Evolutionary conservation across 441 rosid species (phyloP).

Genomic region (Theobroma grandiflorum): DNA sequence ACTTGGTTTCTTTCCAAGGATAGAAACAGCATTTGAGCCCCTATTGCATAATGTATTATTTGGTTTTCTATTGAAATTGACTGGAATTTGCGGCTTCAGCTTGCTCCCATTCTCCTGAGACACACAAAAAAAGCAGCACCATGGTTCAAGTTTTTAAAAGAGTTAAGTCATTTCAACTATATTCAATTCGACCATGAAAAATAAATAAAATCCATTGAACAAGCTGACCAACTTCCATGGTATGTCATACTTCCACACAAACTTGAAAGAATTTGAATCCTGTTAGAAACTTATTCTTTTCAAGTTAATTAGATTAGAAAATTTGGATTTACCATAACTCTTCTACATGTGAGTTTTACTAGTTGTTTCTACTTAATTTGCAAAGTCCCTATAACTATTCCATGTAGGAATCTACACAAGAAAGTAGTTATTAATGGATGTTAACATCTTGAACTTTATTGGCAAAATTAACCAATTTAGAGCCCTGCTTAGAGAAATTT

Average conservation of each 20-base stretch:
- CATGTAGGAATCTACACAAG: too few relatives aligned
- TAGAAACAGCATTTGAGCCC: conserved; percentile 29
- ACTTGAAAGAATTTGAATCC: not conserved
- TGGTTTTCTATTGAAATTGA: conserved; percentile 24
- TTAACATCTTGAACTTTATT: too few relatives aligned
- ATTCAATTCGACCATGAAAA: not conserved
- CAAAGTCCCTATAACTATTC: too few relatives aligned
- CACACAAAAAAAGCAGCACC: conserved; percentile 21
- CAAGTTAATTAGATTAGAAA: not conserved
- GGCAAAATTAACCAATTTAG: too few relatives aligned
- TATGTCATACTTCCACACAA: not conserved
- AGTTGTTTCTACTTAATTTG: not conserved
- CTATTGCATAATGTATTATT: conserved; percentile 29
- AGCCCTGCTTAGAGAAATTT: too few relatives aligned
- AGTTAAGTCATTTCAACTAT: conserved; percentile 10
- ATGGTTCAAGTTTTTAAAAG: conserved; percentile 6
- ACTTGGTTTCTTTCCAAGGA: conserved; percentile 27
- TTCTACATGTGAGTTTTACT: not conserved
- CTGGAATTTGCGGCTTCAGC: conserved; percentile 41
- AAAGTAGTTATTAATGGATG: too few relatives aligned
- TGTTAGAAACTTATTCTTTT: not conserved
- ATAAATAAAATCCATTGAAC: not conserved
- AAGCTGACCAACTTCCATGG: not conserved
- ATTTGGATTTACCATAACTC: not conserved
- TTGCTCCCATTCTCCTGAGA: conserved; percentile 37